Base-by-base conservation (phyloP, 306 rosid genomes). In the Purshia tridentata region DNA sequence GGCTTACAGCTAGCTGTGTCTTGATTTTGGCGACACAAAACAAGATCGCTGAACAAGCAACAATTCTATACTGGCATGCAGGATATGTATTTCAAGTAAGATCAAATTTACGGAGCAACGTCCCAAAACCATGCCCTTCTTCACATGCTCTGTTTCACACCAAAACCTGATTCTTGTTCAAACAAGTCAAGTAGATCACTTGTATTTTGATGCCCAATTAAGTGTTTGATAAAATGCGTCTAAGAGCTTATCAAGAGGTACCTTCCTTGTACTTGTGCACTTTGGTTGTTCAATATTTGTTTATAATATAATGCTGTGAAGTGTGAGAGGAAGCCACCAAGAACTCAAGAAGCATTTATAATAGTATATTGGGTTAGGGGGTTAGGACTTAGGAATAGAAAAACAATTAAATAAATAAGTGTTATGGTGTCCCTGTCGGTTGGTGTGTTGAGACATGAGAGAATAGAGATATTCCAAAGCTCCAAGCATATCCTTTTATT, bases 281-380 rank as follows among this genome's bases (percentile, higher is more conserved):
- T 35, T 35, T 12, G 65, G 65, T 6, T 29, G 6, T 18, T 23
- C 6, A 59, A 29, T 59, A 6, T 6, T 12, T 6, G 1, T 59
- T 35, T 29, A 13, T 59, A 44, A 44, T 29, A 13, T 59, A 44
- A 44, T 44, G 0, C 12, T 12, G 13, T 12, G 6, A 35, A 29
- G 10, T 12, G 16, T 12, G 19, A 15, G 4, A 13, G 65, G 44
- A 59, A 69, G 63, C 58, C 19, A 69, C 63, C 51, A 10, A 9
- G 73, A 69, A 69, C 53, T 51, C 51, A 10, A 9, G 73, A 69
- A 69, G 49, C 44, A 39, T 11, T n/a, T n/a, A n/a, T n/a, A n/a
- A n/a, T n/a, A n/a, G 16, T 61, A 8, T 40, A 37, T 37, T 57
- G 41, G n/a, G 4, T 9, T 20, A n/a, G n/a, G n/a, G n/a, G n/a